These are phyloP conservation scores for Phytophthora hibernalis DNA, from an alignment of 352 stramenopile genomes.

Conservation along the genomic window DNA sequence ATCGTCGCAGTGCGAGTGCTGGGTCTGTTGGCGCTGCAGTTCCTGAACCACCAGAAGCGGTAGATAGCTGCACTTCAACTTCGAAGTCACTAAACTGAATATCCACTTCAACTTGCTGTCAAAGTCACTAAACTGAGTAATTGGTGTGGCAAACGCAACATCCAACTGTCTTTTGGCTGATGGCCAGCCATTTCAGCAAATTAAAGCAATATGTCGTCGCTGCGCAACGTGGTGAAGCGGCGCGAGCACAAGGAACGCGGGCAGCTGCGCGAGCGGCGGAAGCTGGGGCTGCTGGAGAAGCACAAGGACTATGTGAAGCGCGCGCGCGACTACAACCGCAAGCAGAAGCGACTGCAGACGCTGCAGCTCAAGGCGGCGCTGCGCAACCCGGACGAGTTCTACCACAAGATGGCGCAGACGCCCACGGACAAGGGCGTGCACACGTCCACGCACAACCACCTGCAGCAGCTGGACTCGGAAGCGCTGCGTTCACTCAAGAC, in stretches of 20 bases:
- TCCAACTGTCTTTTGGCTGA: not conserved
- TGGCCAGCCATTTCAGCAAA: conserved; percentile 20
- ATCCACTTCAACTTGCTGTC: not conserved
- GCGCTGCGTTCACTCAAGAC: conserved; percentile 94
- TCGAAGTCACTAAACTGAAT: conserved; percentile 2
- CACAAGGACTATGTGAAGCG: conserved; percentile 98
- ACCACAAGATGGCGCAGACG: conserved; percentile 96
- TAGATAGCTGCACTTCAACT: not conserved
- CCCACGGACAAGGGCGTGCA: conserved; percentile 83
- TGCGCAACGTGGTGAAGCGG: conserved; percentile 99
- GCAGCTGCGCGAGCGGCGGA: conserved; percentile 92
- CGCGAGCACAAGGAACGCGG: conserved; percentile 98
- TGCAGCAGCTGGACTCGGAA: conserved; percentile 72
- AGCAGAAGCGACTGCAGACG: conserved; percentile 89
- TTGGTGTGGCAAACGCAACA: not conserved
- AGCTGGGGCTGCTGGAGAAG: conserved; percentile 98
- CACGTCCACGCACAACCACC: conserved; percentile 79
- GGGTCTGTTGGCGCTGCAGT: conserved; percentile 25
- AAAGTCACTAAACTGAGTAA: not conserved
- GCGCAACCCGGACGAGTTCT: conserved; percentile 99
- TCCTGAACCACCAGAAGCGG: conserved; percentile 30
- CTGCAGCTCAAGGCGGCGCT: conserved; percentile 94
- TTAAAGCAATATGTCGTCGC: conserved; percentile 58
- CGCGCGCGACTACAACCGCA: conserved; percentile 96
- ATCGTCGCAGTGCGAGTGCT: conserved; percentile 20